These are phyloP conservation scores for Diplocarpon mali DNA, from an alignment of 2,329 filamentous ascomycete species.

Conservation along the genomic window DNA sequence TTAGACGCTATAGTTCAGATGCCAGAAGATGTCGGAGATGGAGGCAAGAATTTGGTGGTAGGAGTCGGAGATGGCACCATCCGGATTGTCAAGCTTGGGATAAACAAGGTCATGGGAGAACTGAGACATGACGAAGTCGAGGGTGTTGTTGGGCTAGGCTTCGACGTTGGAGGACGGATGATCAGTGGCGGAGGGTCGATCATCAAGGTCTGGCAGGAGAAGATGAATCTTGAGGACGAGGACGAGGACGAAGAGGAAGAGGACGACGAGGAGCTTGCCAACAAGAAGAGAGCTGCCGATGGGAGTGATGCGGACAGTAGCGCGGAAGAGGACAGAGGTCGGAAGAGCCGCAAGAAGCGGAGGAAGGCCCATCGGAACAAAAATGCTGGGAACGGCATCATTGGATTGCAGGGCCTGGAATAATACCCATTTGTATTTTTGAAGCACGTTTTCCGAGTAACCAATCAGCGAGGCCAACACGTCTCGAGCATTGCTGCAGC, in stretches of 20 bases:
- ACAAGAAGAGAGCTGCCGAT: conserved; percentile 22
- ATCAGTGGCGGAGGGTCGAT: conserved; percentile 79
- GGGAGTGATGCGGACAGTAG: conserved; percentile 18
- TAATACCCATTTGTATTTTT: conserved; percentile 6
- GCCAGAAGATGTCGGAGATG: conserved; percentile 56
- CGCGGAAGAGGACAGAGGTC: conserved; percentile 19
- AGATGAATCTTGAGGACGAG: conserved; percentile 40
- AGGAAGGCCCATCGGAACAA: conserved; percentile 26
- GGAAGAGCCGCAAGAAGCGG: conserved; percentile 21
- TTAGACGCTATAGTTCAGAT: conserved; percentile 67
- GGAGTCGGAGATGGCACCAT: conserved; percentile 74
- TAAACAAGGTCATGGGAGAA: conserved; percentile 59
- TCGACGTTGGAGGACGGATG: conserved; percentile 77
- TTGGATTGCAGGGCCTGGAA: conserved; percentile 26
- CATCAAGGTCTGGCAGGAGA: conserved; percentile 83
- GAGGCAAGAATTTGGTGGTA: conserved; percentile 64
- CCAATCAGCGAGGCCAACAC: no score
- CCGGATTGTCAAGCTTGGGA: conserved; percentile 63
- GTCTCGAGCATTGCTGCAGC: no score
- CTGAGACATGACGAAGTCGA: conserved; percentile 75
- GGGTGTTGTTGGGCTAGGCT: conserved; percentile 68
- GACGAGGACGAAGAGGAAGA: conserved; percentile 37
- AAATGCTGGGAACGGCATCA: conserved; percentile 23
- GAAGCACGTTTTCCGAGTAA: no score
- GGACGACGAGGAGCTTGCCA: conserved; percentile 35